phyloP scores from a whole-genome alignment of 169 alveolate genomes.

The Plasmodium ovale region DNA sequence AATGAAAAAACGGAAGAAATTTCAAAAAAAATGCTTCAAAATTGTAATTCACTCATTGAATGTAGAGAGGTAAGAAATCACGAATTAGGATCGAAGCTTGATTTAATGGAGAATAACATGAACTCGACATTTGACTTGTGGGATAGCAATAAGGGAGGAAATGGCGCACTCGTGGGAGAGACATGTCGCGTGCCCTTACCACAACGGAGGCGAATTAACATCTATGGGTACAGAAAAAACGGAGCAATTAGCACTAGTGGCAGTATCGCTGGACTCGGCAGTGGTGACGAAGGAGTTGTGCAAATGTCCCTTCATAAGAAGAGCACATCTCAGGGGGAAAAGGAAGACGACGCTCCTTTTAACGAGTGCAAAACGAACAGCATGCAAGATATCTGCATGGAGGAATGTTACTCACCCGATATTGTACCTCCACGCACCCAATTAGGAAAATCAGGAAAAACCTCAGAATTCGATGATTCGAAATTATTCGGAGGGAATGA shows the following conservation, averaged over 20 bases:
- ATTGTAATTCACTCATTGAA: background rate
- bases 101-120: background rate
- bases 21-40: background rate
- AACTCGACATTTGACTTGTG: conserved; percentile 27
- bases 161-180: too few relatives aligned
- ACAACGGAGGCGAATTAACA: too few relatives aligned
- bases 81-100: background rate
- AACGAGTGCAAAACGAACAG: background rate
- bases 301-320: too few relatives aligned
- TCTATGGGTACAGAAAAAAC: too few relatives aligned
- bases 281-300: too few relatives aligned
- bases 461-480: too few relatives aligned
- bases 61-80: background rate
- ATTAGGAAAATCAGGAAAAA: too few relatives aligned
- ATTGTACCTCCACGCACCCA: too few relatives aligned
- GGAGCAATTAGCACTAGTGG: background rate
- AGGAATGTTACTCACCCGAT: too few relatives aligned
- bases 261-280: too few relatives aligned
- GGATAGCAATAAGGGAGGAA: conserved; percentile 29
- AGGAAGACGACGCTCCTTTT: background rate
- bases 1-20: background rate
- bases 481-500: too few relatives aligned
- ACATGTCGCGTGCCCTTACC: too few relatives aligned
- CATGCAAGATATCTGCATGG: background rate
- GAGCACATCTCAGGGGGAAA: background rate